These are phyloP conservation scores for Epichloe sylvatica DNA, from an alignment of 2,329 filamentous ascomycete genomes.

Conservation along the genomic window DNA sequence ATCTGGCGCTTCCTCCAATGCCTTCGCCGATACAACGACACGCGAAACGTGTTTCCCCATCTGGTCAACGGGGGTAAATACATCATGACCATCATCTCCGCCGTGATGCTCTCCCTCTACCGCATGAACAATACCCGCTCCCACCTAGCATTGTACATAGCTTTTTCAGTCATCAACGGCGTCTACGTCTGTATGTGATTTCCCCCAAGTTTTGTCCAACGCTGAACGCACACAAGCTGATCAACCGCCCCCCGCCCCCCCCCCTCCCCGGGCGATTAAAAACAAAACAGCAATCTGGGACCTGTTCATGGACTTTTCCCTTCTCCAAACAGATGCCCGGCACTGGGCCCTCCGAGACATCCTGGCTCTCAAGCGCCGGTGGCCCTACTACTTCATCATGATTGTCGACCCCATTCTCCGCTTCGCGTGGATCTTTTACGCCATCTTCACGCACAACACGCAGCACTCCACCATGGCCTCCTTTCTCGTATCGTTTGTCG, in stretches of 20 bases:
- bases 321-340: constrained; percentile 63
- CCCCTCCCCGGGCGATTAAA: no score
- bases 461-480: constrained; percentile 76
- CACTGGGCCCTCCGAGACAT: constrained; percentile 60
- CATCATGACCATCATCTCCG: constrained; percentile 65
- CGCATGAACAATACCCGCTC: constrained; percentile 50
- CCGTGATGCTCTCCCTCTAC: constrained; percentile 67
- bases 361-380: constrained; percentile 62
- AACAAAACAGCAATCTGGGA: constrained; percentile 62
- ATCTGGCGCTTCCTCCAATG: constrained; percentile 90
- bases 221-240: not conserved
- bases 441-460: constrained; percentile 62
- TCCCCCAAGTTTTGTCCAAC: no score
- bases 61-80: constrained; percentile 90
- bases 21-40: constrained; percentile 76
- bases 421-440: constrained; percentile 91
- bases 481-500: constrained; percentile 64
- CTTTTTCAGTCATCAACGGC: constrained; percentile 67
- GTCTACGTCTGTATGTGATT: constrained; percentile 54
- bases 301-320: constrained; percentile 86
- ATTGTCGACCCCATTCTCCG: constrained; percentile 68
- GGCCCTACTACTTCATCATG: constrained; percentile 82
- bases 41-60: constrained; percentile 78
- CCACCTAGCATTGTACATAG: constrained; percentile 59
- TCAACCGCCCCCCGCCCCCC: not conserved